Evolutionary conservation across 345 rosid species (phyloP).

Genomic region (Psidium friedrichsthalianum): DNA sequence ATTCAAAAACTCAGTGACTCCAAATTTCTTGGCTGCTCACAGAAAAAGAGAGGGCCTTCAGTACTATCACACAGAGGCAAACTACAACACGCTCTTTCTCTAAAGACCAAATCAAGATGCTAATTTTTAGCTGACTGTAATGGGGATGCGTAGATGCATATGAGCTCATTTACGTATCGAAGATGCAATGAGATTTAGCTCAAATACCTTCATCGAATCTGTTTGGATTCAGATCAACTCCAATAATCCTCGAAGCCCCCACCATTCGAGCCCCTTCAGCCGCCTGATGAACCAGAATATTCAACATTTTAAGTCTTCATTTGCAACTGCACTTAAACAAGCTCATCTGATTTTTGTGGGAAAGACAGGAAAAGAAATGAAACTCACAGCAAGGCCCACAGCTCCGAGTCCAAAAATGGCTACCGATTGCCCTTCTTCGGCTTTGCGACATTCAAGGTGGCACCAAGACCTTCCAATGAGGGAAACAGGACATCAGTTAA

Average conservation of each 20-base stretch:
- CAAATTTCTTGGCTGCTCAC: conserved; percentile 33
- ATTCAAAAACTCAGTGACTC: conserved; percentile 31
- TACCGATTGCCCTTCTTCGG: conserved; percentile 14
- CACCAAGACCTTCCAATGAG: conserved; percentile 20
- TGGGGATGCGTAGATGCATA: not conserved
- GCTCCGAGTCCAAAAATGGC: conserved; percentile 27
- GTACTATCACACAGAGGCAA: not conserved
- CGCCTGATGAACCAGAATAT: conserved; percentile 5
- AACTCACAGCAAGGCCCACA: conserved; percentile 20
- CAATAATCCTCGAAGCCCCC: conserved; percentile 26
- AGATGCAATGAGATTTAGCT: not conserved
- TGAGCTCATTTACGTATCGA: not conserved
- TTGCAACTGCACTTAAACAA: not conserved
- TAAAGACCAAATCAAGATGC: not conserved
- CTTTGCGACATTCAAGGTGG: conserved; percentile 33
- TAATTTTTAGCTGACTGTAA: not conserved
- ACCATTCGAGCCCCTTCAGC: conserved; percentile 31
- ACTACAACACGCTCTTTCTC: not conserved
- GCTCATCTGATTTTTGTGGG: not conserved
- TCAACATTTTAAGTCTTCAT: not conserved
- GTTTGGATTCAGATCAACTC: conserved; percentile 22
- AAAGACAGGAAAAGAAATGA: not conserved
- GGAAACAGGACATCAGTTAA: not conserved
- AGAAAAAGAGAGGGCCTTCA: not conserved
- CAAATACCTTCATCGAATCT: conserved; percentile 19